These are phyloP conservation scores for Pseudogymnoascus pannorum DNA, from an alignment of 2,329 filamentous ascomycete genomes.

Conservation along the genomic window DNA sequence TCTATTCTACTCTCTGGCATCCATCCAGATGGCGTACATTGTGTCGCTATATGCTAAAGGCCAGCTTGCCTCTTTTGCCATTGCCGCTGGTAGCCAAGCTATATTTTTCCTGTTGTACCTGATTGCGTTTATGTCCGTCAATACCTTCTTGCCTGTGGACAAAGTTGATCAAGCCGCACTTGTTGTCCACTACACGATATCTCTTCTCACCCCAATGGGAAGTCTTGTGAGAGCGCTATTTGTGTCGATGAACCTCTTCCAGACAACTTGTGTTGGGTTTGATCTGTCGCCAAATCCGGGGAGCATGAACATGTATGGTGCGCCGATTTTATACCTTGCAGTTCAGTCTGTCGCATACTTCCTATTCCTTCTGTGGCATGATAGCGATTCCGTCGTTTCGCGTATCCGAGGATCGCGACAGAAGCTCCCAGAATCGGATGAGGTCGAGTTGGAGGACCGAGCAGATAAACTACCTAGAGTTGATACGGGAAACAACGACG, in stretches of 20 bases:
- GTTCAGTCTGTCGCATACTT: conserved; percentile 68
- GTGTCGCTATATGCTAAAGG: conserved; percentile 73
- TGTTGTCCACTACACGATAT: conserved; percentile 68
- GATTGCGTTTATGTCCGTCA: conserved; percentile 61
- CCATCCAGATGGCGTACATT: conserved; percentile 70
- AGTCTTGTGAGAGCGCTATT: conserved; percentile 70
- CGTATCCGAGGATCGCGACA: conserved; percentile 33
- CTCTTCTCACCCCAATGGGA: conserved; percentile 66
- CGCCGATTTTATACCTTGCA: conserved; percentile 75
- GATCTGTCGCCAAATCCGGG: conserved; percentile 61
- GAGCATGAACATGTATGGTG: conserved; percentile 67
- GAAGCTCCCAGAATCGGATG: conserved; percentile 8
- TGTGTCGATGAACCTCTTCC: conserved; percentile 75
- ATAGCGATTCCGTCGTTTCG: conserved; percentile 62
- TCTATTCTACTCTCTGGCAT: conserved; percentile 71
- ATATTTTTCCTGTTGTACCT: conserved; percentile 65
- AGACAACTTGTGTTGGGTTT: conserved; percentile 62
- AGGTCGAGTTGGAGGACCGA: conserved; percentile 42
- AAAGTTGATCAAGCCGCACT: conserved; percentile 60
- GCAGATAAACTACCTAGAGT: conserved; percentile 57
- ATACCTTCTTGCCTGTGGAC: conserved; percentile 67
- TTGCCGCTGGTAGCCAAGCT: conserved; percentile 70
- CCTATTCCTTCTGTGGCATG: conserved; percentile 67
- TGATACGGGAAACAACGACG: conserved; percentile 38
- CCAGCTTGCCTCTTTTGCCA: conserved; percentile 77